Evolutionary conservation across 2,329 filamentous ascomycete genomes (phyloP), one percentile per base, ranked within the genome.

Genomic region (Leptographium flavum): DNA sequence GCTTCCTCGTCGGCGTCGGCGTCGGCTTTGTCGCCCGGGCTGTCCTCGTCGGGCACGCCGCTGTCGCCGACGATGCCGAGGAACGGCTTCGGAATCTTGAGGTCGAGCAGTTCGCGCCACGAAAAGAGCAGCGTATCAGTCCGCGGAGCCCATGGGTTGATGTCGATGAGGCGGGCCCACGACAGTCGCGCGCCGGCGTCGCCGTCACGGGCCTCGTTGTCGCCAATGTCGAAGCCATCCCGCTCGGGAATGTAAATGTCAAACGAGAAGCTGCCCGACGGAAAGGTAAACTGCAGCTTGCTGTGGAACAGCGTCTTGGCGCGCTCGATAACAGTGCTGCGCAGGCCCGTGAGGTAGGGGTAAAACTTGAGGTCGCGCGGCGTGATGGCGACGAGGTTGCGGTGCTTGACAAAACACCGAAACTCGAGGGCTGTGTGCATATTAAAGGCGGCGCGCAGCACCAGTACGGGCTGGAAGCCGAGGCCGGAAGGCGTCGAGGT

Each of bases 401-500:
- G 73, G 47, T 87, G 71, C 55, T 90, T 85, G 33, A 96, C 92
- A 57, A 96, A 98, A 60, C 88, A 95, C 22, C 92, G 77, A 63
- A 98, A 98, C 60, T 98, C 92, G 47, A 95, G 76, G 0, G 87
- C 83, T 0, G 88, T 87, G 59, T 95, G 92, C 45, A 92, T 79
- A 50, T 80, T 81, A 63, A 94, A 85, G 63, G 84, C 90, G 59
- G 93, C 86, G 30, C 92, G 79, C 10, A 98, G 74, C 3, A 95
- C 81, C 2, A 98, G 76, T 47, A 88, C 73, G 45, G 88, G 92
- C 5, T 75, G 72, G 52, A 92, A 83, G 3, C 59, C 63, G 11
- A 59, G 54, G 31, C 57, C 53, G 37, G 17, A 65, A 60, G 21
- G 15, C 8, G 35, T 10, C 8, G 35, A 7, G 5, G n/a, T 4